Conservation (phyloP, 2,329 filamentous ascomycete genomes). For the Fusarium penzigii region DNA sequence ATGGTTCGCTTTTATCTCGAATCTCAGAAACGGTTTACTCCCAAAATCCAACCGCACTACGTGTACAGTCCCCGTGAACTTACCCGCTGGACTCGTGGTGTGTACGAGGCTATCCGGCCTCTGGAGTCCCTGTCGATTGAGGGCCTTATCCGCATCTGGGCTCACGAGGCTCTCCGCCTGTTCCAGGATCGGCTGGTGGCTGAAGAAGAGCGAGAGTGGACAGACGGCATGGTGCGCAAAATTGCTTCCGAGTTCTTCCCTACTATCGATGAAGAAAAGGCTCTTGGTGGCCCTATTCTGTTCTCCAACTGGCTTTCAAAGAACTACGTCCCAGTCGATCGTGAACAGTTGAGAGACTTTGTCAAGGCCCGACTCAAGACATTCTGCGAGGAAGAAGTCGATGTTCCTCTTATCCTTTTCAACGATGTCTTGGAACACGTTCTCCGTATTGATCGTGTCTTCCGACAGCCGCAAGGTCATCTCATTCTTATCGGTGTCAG, state of each 20-base stretch:
- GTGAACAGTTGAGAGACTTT: constrained; percentile 92
- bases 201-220: constrained; percentile 95
- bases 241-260: constrained; percentile 93
- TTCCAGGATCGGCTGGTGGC: constrained; percentile 97
- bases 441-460: constrained; percentile 95
- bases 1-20: constrained; percentile 98
- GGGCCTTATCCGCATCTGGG: constrained; percentile 95
- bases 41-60: constrained; percentile 97
- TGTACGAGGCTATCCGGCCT: constrained; percentile 95
- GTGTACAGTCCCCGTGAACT: constrained; percentile 99
- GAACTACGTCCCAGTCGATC: constrained; percentile 95
- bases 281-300: constrained; percentile 87
- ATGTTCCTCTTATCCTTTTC: constrained; percentile 97
- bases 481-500: constrained; percentile 98
- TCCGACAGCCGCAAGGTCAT: constrained; percentile 97
- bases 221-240: constrained; percentile 79
- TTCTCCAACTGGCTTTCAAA: constrained; percentile 99
- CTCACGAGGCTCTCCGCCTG: constrained; percentile 90
- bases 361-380: constrained; percentile 96
- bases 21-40: constrained; percentile 91
- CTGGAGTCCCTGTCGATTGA: constrained; percentile 86
- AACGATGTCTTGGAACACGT: constrained; percentile 99
- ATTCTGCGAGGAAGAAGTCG: constrained; percentile 99
- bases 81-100: constrained; percentile 94
- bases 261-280: constrained; percentile 87